Evolutionary conservation across 495 filamentous ascomycete species (phyloP).

Genomic region (Aspergillus sparsus): DNA sequence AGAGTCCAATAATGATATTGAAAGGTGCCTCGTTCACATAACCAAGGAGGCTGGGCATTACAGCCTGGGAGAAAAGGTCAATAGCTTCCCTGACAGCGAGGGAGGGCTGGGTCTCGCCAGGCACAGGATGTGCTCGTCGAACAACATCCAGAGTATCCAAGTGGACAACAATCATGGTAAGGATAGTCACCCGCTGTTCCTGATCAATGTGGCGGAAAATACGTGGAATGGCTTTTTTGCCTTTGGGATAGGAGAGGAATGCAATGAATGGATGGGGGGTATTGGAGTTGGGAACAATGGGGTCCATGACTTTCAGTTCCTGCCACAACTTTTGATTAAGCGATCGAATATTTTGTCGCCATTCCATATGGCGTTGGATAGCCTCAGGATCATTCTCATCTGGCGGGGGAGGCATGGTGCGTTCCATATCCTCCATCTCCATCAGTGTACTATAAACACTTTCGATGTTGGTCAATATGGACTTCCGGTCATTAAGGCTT

Average conservation of each 20-base stretch:
- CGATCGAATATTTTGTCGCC: slow-evolving; percentile 65
- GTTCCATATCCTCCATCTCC: slow-evolving; percentile 90
- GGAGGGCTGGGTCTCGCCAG: slow-evolving; percentile 68
- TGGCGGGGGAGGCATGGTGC: slow-evolving; percentile 73
- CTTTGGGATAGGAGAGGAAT: slow-evolving; percentile 91
- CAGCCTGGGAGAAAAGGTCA: slow-evolving; percentile 80
- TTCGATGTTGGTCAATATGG: slow-evolving; percentile 81
- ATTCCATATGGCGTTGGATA: slow-evolving; percentile 67
- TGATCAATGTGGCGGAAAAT: slow-evolving; percentile 91
- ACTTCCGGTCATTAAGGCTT: slow-evolving; percentile 72
- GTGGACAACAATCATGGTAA: slow-evolving; percentile 95
- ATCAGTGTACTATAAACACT: slow-evolving; percentile 82
- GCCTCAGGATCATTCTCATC: slow-evolving; percentile 63
- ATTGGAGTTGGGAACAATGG: slow-evolving; percentile 71
- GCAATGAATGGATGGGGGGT: slow-evolving; percentile 92
- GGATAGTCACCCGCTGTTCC: slow-evolving; percentile 87
- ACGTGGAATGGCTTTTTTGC: slow-evolving; percentile 91
- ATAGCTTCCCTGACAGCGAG: slow-evolving; percentile 80
- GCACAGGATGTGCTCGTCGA: slow-evolving; percentile 67
- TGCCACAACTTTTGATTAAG: slow-evolving; percentile 84
- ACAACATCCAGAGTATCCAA: slow-evolving; percentile 91
- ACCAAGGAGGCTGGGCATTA: slow-evolving; percentile 85
- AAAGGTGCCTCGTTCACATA: slow-evolving; percentile 90
- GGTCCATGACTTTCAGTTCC: slow-evolving; percentile 85
- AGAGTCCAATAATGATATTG: slow-evolving; percentile 82